Evolutionary conservation across 2,329 filamentous ascomycete genomes (phyloP).

Genomic region (Colletotrichum paranaense): DNA sequence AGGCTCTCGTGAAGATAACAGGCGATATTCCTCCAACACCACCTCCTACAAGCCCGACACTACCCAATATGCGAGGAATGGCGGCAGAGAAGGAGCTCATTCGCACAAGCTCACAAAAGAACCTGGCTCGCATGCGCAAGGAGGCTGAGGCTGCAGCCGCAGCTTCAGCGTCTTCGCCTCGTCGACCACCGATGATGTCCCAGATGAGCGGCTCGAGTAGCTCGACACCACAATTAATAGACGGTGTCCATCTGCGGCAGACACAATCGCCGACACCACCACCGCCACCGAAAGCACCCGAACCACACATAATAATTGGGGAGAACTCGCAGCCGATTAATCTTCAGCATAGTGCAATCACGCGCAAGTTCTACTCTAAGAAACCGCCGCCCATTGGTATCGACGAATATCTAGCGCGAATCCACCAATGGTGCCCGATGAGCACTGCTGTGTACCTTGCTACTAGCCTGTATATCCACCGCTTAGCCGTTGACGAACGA

Average conservation of each 20-base stretch:
- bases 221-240: conserved; percentile 31
- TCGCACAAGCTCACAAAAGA: conserved; percentile 67
- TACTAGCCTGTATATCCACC: conserved; percentile 87
- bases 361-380: conserved; percentile 93
- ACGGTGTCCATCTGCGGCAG: conserved; percentile 33
- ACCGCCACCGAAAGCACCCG: conserved; percentile 43
- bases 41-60: conserved; percentile 70
- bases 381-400: conserved; percentile 84
- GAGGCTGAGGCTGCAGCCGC: conserved; percentile 46
- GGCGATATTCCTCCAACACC: conserved; percentile 87
- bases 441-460: conserved; percentile 94
- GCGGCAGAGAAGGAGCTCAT: conserved; percentile 72
- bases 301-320: conserved; percentile 72
- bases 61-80: conserved; percentile 74
- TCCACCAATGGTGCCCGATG: conserved; percentile 93
- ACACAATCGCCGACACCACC: conserved; percentile 48
- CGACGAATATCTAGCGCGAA: conserved; percentile 84
- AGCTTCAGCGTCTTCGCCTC: conserved; percentile 3
- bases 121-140: conserved; percentile 57
- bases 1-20: conserved; percentile 77
- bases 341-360: conserved; percentile 85
- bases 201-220: conserved; percentile 34
- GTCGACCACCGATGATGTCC: conserved; percentile 19
- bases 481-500: conserved; percentile 80
- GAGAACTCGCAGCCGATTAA: conserved; percentile 78